A percentile compares a stretch with the other conserved stretches of the same genome.
These are phyloP conservation scores for Alternaria sp. DNA, from an alignment of 2,329 filamentous ascomycete genomes.

Conservation along the genomic window DNA sequence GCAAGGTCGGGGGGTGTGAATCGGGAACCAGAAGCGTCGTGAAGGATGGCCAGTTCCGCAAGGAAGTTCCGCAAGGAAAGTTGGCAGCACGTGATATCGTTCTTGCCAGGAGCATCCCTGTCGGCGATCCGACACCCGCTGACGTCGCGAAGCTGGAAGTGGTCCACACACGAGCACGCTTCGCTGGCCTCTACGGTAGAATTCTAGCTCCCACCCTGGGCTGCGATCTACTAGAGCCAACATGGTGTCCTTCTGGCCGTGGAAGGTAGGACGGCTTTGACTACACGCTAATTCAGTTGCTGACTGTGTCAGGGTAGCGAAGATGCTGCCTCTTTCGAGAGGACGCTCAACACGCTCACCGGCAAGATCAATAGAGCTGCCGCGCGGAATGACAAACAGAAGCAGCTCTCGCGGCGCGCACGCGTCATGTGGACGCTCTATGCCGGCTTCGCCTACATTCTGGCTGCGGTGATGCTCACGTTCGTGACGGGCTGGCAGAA, in stretches of 20 bases:
- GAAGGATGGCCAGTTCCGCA: conserved; percentile 7
- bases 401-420: conserved; percentile 76
- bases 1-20: conserved; percentile 28
- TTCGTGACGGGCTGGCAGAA: conserved; percentile 85
- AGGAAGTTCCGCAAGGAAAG: conserved; percentile 34
- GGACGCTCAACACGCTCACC: conserved; percentile 81
- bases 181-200: conserved; percentile 34
- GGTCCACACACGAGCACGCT: conserved; percentile 39
- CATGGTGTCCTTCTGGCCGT: conserved; percentile 90
- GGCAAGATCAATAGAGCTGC: conserved; percentile 81
- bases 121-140: conserved; percentile 34
- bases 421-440: conserved; percentile 92
- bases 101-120: conserved; percentile 31
- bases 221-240: conserved; percentile 34
- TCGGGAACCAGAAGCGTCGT: conserved; percentile 3
- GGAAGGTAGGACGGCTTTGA: conserved; percentile 25
- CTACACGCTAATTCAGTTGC: conserved; percentile 9
- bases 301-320: conserved; percentile 69
- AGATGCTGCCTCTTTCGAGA: conserved; percentile 93
- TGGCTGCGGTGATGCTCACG: conserved; percentile 81
- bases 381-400: conserved; percentile 74
- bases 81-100: conserved; percentile 31
- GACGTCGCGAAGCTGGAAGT: conserved; percentile 29
- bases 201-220: conserved; percentile 38
- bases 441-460: conserved; percentile 85